Percentiles rank a stretch among this genome's conserved stretches.
phyloP scores from a whole-genome alignment of 1,139 yeast genomes.

The Hansenula lynferdii region DNA sequence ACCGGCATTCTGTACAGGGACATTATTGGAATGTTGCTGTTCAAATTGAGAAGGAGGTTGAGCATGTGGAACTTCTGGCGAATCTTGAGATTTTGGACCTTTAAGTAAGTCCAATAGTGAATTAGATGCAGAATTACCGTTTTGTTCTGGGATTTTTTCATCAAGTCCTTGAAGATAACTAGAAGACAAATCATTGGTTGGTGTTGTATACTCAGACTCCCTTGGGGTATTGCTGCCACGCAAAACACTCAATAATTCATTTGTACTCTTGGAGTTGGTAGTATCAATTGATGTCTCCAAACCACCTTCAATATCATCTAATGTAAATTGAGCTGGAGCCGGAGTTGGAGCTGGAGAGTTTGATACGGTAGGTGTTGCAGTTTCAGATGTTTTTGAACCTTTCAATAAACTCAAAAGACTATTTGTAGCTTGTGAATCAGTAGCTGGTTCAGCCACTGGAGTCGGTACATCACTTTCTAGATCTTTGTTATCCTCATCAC shows the following conservation, averaged over 20 bases:
- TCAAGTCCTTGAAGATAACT: too few relatives aligned
- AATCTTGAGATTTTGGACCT: background rate
- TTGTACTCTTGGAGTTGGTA: slow-evolving; percentile 1
- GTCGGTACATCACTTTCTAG: slow-evolving; percentile 2
- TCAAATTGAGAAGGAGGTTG: background rate
- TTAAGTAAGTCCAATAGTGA: background rate
- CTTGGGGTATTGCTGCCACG: too few relatives aligned
- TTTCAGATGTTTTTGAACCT: slow-evolving; percentile 1
- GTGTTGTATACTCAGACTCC: slow-evolving; percentile 2
- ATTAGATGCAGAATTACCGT: too few relatives aligned
- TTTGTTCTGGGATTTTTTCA: too few relatives aligned
- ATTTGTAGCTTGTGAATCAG: background rate
- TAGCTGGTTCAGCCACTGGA: slow-evolving; percentile 5
- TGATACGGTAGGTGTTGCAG: background rate
- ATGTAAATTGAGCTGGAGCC: slow-evolving; percentile 5
- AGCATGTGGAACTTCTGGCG: background rate
- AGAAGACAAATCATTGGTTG: slow-evolving; percentile 7
- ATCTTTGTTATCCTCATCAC: slow-evolving; percentile 1
- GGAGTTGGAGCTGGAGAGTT: too few relatives aligned
- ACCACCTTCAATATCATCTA: slow-evolving; percentile 11
- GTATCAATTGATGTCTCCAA: slow-evolving; percentile 4
- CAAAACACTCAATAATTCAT: background rate
- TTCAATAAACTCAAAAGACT: background rate
- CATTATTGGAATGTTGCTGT: too few relatives aligned
- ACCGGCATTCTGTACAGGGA: too few relatives aligned